Base-by-base conservation (phyloP, 2,329 filamentous ascomycete genomes). In the Ascochyta rabiei region DNA sequence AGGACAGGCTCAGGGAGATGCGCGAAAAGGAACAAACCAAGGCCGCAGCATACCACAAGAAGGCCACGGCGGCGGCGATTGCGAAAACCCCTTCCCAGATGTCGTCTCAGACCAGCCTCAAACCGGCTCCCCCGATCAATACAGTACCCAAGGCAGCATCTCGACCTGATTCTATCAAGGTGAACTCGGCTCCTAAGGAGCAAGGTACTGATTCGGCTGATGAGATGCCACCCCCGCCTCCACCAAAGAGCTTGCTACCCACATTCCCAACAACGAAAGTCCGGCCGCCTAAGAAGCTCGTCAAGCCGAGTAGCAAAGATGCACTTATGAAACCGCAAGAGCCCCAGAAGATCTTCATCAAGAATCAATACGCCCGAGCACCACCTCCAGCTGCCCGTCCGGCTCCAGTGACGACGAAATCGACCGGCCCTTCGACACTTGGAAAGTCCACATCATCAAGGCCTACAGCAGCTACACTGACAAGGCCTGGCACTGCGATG, bases 11-110 rank as follows among this genome's bases (percentile, higher is more conserved):
- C 3, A 86, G 89, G 60, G 89, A 87, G 66, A 85, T 83, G 38
- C 84, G 88, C 8, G 84, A 87, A 63, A 88, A 89, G 73, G 88
- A 91, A 68, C 81, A 87, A 6, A 84, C 88, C 62, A 90, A 89
- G 69, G 89, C 85, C 34, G 76, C 70, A 45, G 68, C 70, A 28
- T 76, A 78, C 26, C 75, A 77, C 33, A 75, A 79, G 38, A 76
- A 77, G 59, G 69, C 66, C 19, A 75, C 76, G 41, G 43, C 52
- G 21, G 56, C 63, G 9, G 57, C 66, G 13, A 54, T 59, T 16
- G 56, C 64, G 62, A 90, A 89, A 69, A 88, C 84, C 18, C 73
- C 72, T 24, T 69, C 73, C 28, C 69, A 71, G 30, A 73, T 73
- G 55, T 66, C 73, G 19, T 66, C 72, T 28, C 71, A 74, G 42